Evolutionary conservation across 192 early-diverging fungal genomes (phyloP).

Genomic region (Dissophora globulifera): DNA sequence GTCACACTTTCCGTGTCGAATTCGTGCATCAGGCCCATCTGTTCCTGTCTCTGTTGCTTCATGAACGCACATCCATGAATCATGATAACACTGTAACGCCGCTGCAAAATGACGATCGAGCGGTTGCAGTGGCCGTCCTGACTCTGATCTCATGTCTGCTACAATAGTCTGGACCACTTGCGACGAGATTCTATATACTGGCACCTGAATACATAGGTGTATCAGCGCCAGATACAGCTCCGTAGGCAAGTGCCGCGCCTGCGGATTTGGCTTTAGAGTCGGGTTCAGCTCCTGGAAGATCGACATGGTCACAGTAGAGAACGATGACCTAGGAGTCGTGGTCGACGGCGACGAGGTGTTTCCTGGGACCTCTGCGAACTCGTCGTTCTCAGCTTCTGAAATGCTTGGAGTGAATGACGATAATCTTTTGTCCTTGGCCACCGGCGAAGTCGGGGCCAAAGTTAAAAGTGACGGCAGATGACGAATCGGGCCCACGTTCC

Average conservation of each 20-base stretch:
- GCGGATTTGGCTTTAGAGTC: slow-evolving; percentile 22
- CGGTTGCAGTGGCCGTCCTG: not conserved
- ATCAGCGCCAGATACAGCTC: slow-evolving; percentile 34
- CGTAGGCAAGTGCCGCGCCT: slow-evolving; percentile 20
- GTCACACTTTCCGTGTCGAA: not conserved
- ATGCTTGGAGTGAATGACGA: not conserved
- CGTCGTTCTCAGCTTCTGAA: not conserved
- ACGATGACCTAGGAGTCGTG: slow-evolving; percentile 25
- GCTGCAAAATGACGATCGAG: slow-evolving; percentile 37
- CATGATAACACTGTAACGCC: slow-evolving; percentile 36
- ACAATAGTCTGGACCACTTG: slow-evolving; percentile 42
- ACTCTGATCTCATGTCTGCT: slow-evolving; percentile 14
- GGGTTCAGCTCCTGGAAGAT: slow-evolving; percentile 40
- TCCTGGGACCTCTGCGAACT: not conserved
- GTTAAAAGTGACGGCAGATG: slow-evolving; percentile 27
- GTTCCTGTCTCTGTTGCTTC: not conserved
- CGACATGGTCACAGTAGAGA: slow-evolving; percentile 2
- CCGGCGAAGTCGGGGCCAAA: slow-evolving; percentile 26
- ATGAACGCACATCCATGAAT: slow-evolving; percentile 29
- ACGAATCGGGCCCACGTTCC: slow-evolving; percentile 39
- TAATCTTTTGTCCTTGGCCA: not conserved
- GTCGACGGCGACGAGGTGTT: too few species aligned
- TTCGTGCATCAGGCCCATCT: not conserved
- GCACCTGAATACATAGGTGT: slow-evolving; percentile 32
- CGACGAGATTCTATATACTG: slow-evolving; percentile 25